Base-by-base conservation (phyloP, 2,329 filamentous ascomycete species). In the Aspergillus versicolor region DNA sequence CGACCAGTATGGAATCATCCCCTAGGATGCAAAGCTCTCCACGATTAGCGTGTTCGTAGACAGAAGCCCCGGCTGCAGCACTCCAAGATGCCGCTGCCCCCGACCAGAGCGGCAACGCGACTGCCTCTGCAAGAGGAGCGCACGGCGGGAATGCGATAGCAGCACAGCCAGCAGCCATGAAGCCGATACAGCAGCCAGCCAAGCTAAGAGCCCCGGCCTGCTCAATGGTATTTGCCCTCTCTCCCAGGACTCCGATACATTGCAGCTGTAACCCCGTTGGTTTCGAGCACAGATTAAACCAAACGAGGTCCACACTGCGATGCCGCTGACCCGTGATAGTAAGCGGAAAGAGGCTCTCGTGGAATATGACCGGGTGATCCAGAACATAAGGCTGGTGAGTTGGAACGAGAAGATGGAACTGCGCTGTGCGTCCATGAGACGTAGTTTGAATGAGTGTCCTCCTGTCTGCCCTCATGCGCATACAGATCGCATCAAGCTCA, bases 371-470 rank as follows among this genome's bases (percentile, higher is more conserved):
- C 30, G 49, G 49, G 3, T 42, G 19, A 9, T 52, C 49, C 15
- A 52, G 9, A 42, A 52, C 49, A 32, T 52, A 42, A 13, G 37
- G 37, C 37, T 42, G 4, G 22, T 42, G 15, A 2, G 49, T 42
- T 9, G 49, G 49, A 42, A 52, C 8, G 37, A 52, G 49, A 12
- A 52, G 49, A 21, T 52, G 49, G 49, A 52, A 52, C 7, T 52
- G 49, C 49, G 49, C 49, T 13, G 49, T 30, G 38, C 13, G 49
- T 32, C 49, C 49, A 52, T 42, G 19, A 15, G 38, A 42, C 21
- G 21, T 42, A 32, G 37, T 52, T 30, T 52, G 49, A 32, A 52
- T 52, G 37, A 52, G 37, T 17, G 49, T 52, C 21, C 15, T 30
- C 13, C 49, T 52, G 38, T 52, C 49, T 12, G 37, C 37, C 15